Percentiles rank a stretch among this genome's conserved stretches.
Evolutionary conservation across 164 flowering plant genomes (phyloP).

Genomic region (Annona cherimola): DNA sequence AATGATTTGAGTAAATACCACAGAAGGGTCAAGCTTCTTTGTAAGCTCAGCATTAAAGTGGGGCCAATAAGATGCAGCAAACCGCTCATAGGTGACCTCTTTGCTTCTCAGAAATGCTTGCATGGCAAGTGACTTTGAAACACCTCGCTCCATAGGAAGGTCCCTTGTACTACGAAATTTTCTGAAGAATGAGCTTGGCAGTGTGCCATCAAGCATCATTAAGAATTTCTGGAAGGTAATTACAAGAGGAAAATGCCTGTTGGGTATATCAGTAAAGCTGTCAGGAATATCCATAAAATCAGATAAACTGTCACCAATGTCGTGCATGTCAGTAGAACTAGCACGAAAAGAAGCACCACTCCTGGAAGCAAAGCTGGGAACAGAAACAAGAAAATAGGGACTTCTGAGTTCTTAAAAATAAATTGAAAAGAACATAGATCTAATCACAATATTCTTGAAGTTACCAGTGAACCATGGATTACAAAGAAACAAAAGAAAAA

Average conservation of each 20-base stretch:
- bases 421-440: not conserved
- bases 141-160: conserved; percentile 12
- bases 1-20: conserved; percentile 68
- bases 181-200: conserved; percentile 56
- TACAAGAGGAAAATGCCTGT: conserved; percentile 52
- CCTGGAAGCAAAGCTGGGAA: conserved; percentile 41
- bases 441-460: not conserved
- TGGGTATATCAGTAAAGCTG: conserved; percentile 39
- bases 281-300: conserved; percentile 55
- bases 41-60: conserved; percentile 48
- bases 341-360: conserved; percentile 17
- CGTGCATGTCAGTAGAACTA: conserved; percentile 30
- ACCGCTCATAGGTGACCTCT: conserved; percentile 55
- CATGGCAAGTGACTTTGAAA: conserved; percentile 36
- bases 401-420: not conserved
- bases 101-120: conserved; percentile 40
- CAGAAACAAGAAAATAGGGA: not conserved
- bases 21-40: conserved; percentile 53
- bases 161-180: conserved; percentile 35
- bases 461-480: not conserved
- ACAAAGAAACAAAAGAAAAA: not conserved
- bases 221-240: conserved; percentile 65
- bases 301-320: conserved; percentile 27
- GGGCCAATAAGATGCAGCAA: conserved; percentile 64
- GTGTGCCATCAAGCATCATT: conserved; percentile 73